phyloP scores from a whole-genome alignment of 2,329 filamentous ascomycete species.

The Colletotrichum musicola region DNA sequence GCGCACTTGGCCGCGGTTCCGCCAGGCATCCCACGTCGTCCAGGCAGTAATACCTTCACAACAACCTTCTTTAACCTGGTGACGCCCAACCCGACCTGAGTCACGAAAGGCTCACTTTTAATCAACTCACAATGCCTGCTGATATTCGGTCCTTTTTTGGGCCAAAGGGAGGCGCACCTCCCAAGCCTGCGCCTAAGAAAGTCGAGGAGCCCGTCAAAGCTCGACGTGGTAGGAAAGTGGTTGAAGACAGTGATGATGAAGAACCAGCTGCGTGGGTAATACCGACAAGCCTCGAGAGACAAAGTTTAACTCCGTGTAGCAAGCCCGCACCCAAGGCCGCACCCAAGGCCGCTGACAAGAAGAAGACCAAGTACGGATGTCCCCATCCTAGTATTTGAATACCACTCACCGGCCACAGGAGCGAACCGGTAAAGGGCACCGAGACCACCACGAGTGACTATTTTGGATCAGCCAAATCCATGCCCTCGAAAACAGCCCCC shows the following conservation, averaged over 20 bases:
- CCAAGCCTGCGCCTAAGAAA: constrained; percentile 62
- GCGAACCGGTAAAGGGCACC: constrained; percentile 60
- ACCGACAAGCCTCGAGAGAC: neutral
- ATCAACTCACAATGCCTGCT: constrained; percentile 69
- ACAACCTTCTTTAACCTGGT: neutral
- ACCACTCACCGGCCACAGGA: constrained; percentile 44
- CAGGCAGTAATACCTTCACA: constrained; percentile 27
- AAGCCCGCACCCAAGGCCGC: constrained; percentile 39
- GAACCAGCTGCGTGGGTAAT: constrained; percentile 54
- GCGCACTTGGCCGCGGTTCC: constrained; percentile 6
- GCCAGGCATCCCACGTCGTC: constrained; percentile 1
- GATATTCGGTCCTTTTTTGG: constrained; percentile 95
- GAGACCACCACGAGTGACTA: constrained; percentile 70
- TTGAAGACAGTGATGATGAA: constrained; percentile 87
- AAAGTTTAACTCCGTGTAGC: constrained; percentile 20
- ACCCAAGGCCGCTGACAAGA: constrained; percentile 61
- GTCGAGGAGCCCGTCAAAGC: constrained; percentile 58
- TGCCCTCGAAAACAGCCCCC: constrained; percentile 52
- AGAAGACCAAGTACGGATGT: constrained; percentile 66
- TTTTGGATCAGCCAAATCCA: constrained; percentile 63
- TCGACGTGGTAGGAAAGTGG: constrained; percentile 72
- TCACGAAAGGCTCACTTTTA: neutral
- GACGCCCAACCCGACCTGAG: neutral
- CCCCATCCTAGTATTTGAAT: constrained; percentile 16
- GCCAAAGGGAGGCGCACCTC: constrained; percentile 74